phyloP scores from a whole-genome alignment of 495 filamentous ascomycete species.

The Annulohypoxylon maeteangense region DNA sequence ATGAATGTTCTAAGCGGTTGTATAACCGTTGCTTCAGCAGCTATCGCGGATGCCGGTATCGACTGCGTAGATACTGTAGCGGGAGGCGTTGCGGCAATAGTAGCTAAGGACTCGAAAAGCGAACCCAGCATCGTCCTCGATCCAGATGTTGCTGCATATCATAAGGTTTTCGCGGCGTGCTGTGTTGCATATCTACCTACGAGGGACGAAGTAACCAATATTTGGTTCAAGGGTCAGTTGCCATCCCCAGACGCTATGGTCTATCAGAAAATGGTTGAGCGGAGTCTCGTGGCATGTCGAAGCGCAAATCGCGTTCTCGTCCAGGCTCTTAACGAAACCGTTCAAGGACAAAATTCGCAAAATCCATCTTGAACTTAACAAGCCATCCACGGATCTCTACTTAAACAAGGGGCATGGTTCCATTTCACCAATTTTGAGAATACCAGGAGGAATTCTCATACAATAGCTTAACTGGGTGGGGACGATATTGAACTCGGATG shows the following conservation, averaged over 20 bases:
- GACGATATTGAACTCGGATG: not conserved
- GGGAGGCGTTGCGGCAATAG: slow-evolving; percentile 88
- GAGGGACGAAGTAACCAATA: slow-evolving; percentile 89
- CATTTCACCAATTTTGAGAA: not conserved
- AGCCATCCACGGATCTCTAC: not conserved
- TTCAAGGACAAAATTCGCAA: slow-evolving; percentile 41
- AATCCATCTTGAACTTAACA: slow-evolving; percentile 31
- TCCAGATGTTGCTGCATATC: slow-evolving; percentile 82
- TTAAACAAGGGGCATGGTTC: not conserved
- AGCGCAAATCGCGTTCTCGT: slow-evolving; percentile 57
- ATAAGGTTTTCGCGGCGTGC: slow-evolving; percentile 80
- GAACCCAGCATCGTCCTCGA: slow-evolving; percentile 75
- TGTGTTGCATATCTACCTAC: slow-evolving; percentile 89
- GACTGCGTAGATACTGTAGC: slow-evolving; percentile 93
- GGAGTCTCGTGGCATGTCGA: slow-evolving; percentile 56
- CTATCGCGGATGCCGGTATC: slow-evolving; percentile 93
- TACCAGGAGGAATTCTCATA: not conserved
- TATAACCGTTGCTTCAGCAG: slow-evolving; percentile 94
- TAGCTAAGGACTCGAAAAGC: slow-evolving; percentile 53
- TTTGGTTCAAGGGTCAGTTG: slow-evolving; percentile 87
- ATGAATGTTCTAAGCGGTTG: slow-evolving; percentile 93
- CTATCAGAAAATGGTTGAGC: slow-evolving; percentile 56
- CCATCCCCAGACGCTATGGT: slow-evolving; percentile 52
- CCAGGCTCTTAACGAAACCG: slow-evolving; percentile 51
- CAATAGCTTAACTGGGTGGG: not conserved